phyloP scores from a whole-genome alignment of 2,329 filamentous ascomycete species.

The Zasmidium cellare region DNA sequence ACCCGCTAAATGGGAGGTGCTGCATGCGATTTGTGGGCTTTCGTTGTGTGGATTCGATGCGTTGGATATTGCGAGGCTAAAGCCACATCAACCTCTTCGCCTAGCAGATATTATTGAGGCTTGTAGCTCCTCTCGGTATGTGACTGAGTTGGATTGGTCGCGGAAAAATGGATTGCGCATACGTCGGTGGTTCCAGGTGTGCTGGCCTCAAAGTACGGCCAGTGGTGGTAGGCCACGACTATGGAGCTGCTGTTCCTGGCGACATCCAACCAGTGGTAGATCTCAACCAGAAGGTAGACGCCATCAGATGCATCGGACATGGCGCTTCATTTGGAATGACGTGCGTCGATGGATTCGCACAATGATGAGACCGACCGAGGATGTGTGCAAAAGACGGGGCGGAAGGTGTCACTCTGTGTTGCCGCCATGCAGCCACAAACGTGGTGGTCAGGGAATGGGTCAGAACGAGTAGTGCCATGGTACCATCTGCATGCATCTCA shows the following conservation, averaged over 20 bases:
- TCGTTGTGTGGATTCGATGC: too few relatives aligned
- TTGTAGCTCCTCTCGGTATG: background rate
- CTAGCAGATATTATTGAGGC: background rate
- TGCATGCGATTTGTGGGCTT: too few relatives aligned
- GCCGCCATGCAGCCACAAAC: conserved; percentile 1
- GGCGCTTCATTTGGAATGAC: conserved; percentile 4
- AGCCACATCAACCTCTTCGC: background rate
- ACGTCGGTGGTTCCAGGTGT: background rate
- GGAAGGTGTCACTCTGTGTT: background rate
- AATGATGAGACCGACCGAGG: background rate
- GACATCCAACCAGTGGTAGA: background rate
- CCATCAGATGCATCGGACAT: background rate
- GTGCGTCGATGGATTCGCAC: background rate
- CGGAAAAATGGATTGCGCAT: background rate
- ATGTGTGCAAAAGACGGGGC: background rate
- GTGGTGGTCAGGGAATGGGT: background rate
- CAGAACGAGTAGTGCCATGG: background rate
- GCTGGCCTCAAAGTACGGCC: background rate
- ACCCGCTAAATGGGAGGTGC: too few relatives aligned
- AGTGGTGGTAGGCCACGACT: background rate
- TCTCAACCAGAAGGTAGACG: background rate
- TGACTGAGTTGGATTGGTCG: background rate
- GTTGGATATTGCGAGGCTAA: background rate
- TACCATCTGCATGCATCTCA: background rate
- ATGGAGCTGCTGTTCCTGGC: background rate